Base-by-base conservation (phyloP, 768 basidiomycete species). In the Collybiopsis luxurians region DNA sequence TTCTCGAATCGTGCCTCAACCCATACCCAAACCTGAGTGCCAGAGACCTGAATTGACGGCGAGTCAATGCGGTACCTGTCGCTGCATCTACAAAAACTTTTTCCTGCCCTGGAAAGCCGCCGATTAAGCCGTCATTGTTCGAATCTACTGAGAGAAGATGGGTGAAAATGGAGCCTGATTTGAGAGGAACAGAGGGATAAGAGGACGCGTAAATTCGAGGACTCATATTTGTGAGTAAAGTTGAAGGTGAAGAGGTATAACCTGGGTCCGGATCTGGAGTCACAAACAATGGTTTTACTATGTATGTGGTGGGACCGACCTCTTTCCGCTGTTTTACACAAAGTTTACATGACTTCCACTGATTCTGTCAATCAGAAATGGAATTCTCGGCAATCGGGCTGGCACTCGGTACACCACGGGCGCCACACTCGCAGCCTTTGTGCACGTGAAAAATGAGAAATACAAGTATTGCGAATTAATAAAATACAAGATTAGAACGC, bases 51-150 rank as follows among this genome's bases (percentile, higher is more conserved):
- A 84, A 65, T 21, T 76, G 68, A 0, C 62, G 72, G 10, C 86
- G 77, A 0, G 81, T 73, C 17, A 87, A 57, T 10, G 69, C 69
- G 1, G 69, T 63, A 2, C 77, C 82, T 0, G 82, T 77, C 0
- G 67, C 61, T 2, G 81, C 79, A 58, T 87, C 85, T 49, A 86
- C 74, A 64, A 82, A 85, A 2, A 81, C 82, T 5, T 73, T 73
- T 4, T 64, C 61, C 1, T 65, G 23, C 0, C 61, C 73, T 0
- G 74, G 72, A 53, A 72, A 77, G 9, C 53, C 53, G 19, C 53
- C 53, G 15, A 54, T 44, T 13, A 24, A 9, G 23, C 43, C 28
- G 21, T 19, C 39, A 30, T 24, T 19, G 6, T 34, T 48, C 47
- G 72, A 75, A 7, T 39, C 47, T 43, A 55, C 39, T 1, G 49